A percentile compares a stretch with the other conserved stretches of the same genome.
phyloP scores from a whole-genome alignment of 2,329 filamentous ascomycete species.

The Aspergillus floridensis region DNA sequence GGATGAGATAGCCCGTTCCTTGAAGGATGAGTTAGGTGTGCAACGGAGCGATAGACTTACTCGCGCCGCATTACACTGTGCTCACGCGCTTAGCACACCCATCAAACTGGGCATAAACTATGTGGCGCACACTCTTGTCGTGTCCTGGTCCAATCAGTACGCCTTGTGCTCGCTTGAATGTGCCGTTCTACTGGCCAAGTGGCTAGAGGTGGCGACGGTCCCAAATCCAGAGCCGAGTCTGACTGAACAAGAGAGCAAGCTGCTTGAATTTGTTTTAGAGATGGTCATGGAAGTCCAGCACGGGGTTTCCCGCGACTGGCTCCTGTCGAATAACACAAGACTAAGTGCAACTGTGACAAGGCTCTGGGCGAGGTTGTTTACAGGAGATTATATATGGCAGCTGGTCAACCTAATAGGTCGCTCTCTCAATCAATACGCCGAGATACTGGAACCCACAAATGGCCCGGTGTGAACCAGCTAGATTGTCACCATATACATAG shows the following conservation, averaged over 20 bases:
- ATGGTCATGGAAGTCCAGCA: slow-evolving; percentile 38
- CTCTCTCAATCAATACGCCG: slow-evolving; percentile 34
- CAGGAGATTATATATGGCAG: slow-evolving; percentile 38
- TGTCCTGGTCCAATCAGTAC: slow-evolving; percentile 59
- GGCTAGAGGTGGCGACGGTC: slow-evolving; percentile 34
- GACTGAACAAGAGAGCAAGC: slow-evolving; percentile 32
- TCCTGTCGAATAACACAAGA: slow-evolving; percentile 32
- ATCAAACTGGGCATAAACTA: slow-evolving; percentile 55
- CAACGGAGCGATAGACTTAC: slow-evolving; percentile 46
- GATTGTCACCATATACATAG: background rate
- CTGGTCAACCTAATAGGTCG: slow-evolving; percentile 36
- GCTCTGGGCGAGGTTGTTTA: slow-evolving; percentile 36
- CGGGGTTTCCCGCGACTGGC: slow-evolving; percentile 30
- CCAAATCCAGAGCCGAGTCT: slow-evolving; percentile 24
- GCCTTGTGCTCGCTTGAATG: slow-evolving; percentile 56
- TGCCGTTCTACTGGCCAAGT: slow-evolving; percentile 53
- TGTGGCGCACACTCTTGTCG: slow-evolving; percentile 55
- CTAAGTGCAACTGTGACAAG: slow-evolving; percentile 32
- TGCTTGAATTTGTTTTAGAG: slow-evolving; percentile 37
- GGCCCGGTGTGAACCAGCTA: background rate
- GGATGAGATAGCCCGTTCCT: slow-evolving; percentile 29
- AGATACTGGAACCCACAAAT: slow-evolving; percentile 24
- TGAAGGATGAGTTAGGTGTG: slow-evolving; percentile 36
- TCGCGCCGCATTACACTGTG: slow-evolving; percentile 53
- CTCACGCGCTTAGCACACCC: slow-evolving; percentile 56